Conservation (phyloP, 768 basidiomycete genomes). For the Phaeotremella fagi region DNA sequence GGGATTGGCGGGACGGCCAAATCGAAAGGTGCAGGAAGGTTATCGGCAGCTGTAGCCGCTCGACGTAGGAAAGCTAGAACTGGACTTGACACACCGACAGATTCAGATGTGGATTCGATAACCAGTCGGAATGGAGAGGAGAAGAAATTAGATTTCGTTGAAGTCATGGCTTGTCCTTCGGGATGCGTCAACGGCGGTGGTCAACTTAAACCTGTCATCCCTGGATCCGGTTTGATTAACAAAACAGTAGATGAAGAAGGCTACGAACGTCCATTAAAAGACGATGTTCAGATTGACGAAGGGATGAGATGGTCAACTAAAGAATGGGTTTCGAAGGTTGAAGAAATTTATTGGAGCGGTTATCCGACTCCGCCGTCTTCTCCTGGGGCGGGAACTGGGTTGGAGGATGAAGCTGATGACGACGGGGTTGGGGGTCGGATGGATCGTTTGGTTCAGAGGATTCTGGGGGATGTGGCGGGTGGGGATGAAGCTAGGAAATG, state of each 20-base stretch:
- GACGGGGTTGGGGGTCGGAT: constrained; percentile 48
- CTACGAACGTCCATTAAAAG: constrained; percentile 61
- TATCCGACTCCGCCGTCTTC: constrained; percentile 54
- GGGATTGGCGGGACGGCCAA: constrained; percentile 53
- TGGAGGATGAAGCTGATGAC: constrained; percentile 1
- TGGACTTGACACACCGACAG: constrained; percentile 2
- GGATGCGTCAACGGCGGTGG: constrained; percentile 98
- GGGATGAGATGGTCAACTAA: constrained; percentile 73
- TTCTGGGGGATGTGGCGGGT: constrained; percentile 54
- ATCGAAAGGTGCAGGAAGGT: constrained; percentile 26
- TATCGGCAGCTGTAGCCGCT: constrained; percentile 42
- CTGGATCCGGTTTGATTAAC: background rate
- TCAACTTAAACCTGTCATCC: constrained; percentile 54
- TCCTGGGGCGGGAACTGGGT: constrained; percentile 16
- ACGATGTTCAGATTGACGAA: constrained; percentile 52
- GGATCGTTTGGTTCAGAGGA: constrained; percentile 50
- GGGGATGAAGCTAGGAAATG: constrained; percentile 53
- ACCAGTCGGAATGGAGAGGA: constrained; percentile 25
- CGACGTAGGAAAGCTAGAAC: constrained; percentile 30
- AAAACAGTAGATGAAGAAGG: constrained; percentile 59
- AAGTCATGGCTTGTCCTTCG: constrained; percentile 92
- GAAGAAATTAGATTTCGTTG: constrained; percentile 44
- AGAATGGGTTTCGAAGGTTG: constrained; percentile 76
- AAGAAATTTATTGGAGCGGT: constrained; percentile 70
- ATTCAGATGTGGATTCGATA: constrained; percentile 20